phyloP scores from a whole-genome alignment of 1,284 basidiomycete genomes.

The Irpex sp. region DNA sequence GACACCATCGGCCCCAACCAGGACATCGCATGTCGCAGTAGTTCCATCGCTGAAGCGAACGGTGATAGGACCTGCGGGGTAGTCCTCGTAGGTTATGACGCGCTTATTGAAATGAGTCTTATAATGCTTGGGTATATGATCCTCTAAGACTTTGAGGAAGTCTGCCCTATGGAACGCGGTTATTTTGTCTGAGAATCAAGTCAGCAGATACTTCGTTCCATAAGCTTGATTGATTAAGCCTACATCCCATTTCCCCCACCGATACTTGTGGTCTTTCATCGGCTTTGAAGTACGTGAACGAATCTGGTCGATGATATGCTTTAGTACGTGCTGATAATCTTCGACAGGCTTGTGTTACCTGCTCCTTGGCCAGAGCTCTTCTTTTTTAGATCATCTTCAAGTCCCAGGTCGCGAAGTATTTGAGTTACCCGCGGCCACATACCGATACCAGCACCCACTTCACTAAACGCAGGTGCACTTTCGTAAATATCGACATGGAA shows the following conservation, averaged over 20 bases:
- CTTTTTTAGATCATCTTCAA: slow-evolving; percentile 16
- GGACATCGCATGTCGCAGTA: slow-evolving; percentile 42
- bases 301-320: no score
- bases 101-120: slow-evolving; percentile 37
- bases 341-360: not conserved
- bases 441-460: slow-evolving; percentile 38
- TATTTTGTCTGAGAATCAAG: not conserved
- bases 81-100: slow-evolving; percentile 29
- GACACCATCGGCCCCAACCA: slow-evolving; percentile 50
- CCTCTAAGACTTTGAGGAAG: slow-evolving; percentile 38
- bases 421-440: slow-evolving; percentile 25
- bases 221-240: no score
- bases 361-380: slow-evolving; percentile 4
- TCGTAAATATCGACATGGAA: slow-evolving; percentile 41
- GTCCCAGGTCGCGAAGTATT: slow-evolving; percentile 19
- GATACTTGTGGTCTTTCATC: not conserved
- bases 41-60: slow-evolving; percentile 39
- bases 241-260: not conserved
- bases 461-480: slow-evolving; percentile 31
- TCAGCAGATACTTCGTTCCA: not conserved
- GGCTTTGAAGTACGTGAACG: not conserved
- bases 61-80: slow-evolving; percentile 9
- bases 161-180: not conserved
- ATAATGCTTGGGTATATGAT: slow-evolving; percentile 28
- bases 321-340: no score